These are phyloP conservation scores for Lathyrus tuberosus DNA, from an alignment of 306 rosid genomes.

Conservation along the genomic window DNA sequence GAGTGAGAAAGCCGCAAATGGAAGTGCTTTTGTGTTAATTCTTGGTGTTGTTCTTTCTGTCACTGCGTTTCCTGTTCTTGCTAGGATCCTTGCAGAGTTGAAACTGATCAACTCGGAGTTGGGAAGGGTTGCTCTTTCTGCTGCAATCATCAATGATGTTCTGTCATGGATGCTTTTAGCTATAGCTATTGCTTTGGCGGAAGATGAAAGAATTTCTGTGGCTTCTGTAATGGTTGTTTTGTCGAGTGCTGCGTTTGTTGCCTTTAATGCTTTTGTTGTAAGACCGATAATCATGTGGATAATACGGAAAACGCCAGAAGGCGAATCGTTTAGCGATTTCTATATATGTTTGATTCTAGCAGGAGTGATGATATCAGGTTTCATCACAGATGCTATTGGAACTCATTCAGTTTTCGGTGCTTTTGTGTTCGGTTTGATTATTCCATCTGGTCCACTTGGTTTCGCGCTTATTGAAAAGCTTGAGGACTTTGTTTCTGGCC, in stretches of 20 bases:
- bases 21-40: constrained; percentile 54
- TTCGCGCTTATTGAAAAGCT: constrained; percentile 77
- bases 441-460: constrained; percentile 84
- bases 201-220: constrained; percentile 48
- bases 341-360: constrained; percentile 68
- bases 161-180: constrained; percentile 73
- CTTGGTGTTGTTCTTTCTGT: constrained; percentile 78
- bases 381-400: constrained; percentile 85
- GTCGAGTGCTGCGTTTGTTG: constrained; percentile 58
- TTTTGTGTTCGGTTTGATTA: constrained; percentile 76
- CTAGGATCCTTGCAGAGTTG: constrained; percentile 76
- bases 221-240: constrained; percentile 62
- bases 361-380: constrained; percentile 83
- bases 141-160: constrained; percentile 74
- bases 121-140: constrained; percentile 70
- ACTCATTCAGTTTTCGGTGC: constrained; percentile 89
- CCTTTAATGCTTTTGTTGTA: constrained; percentile 50
- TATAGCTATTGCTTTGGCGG: constrained; percentile 59
- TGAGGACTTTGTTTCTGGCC: constrained; percentile 82
- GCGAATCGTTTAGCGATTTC: constrained; percentile 71
- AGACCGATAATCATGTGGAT: constrained; percentile 65
- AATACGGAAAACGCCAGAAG: constrained; percentile 78
- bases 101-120: constrained; percentile 74
- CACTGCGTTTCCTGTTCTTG: constrained; percentile 80
- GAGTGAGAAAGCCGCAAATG: not conserved